These are phyloP conservation scores for Pyronema omphalodes DNA, from an alignment of 495 filamentous ascomycete genomes.

Conservation along the genomic window DNA sequence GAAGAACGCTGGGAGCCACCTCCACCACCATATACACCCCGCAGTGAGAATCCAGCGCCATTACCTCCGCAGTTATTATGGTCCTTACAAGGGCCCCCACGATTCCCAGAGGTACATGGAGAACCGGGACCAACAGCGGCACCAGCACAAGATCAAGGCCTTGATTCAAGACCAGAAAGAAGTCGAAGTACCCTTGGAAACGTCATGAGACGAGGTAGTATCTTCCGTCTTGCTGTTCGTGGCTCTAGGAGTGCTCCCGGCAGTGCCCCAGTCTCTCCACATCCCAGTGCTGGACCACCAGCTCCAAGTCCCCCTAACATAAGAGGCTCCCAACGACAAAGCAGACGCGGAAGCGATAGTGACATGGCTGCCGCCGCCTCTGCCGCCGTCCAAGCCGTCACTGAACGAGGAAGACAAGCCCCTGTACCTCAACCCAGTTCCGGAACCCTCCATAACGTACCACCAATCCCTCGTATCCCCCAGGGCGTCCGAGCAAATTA, in stretches of 20 bases:
- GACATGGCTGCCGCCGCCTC: not conserved
- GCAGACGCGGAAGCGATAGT: not conserved
- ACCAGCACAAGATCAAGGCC: not conserved
- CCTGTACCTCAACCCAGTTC: too few relatives aligned
- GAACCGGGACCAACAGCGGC: not conserved
- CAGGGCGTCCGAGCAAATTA: conserved; percentile 5
- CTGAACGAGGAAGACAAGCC: too few relatives aligned
- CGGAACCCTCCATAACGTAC: not conserved
- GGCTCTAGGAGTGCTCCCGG: conserved; percentile 16
- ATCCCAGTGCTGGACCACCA: not conserved
- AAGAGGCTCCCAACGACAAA: not conserved
- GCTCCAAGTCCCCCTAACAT: not conserved
- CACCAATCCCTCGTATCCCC: not conserved
- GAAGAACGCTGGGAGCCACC: conserved; percentile 88
- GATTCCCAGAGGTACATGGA: conserved; percentile 1
- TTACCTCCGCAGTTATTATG: conserved; percentile 24
- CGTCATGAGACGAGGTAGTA: conserved; percentile 10
- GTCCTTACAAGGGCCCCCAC: conserved; percentile 22
- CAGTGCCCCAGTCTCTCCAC: conserved; percentile 17
- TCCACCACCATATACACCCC: conserved; percentile 67
- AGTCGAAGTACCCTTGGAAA: conserved; percentile 9
- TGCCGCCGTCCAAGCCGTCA: not conserved
- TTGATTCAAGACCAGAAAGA: not conserved
- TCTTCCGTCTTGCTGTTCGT: conserved; percentile 9
- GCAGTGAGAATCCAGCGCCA: conserved; percentile 40